A percentile compares a stretch with the other conserved stretches of the same genome.
Conservation (phyloP, 768 basidiomycete species). For the Collybiopsis luxurians region DNA sequence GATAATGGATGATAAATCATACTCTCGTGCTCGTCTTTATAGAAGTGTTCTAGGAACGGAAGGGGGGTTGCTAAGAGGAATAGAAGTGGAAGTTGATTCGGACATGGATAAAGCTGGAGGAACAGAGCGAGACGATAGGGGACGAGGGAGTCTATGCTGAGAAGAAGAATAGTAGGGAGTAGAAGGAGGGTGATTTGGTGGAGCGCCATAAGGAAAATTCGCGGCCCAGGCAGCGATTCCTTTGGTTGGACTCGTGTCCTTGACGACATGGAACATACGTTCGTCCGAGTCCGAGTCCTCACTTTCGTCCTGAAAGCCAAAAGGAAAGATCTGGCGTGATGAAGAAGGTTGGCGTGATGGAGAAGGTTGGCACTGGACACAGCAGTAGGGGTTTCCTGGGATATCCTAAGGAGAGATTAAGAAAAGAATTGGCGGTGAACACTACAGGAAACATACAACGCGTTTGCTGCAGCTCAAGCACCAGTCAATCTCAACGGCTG, state of each 20-base stretch:
- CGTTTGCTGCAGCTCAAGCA: not conserved
- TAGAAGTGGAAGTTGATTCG: not conserved
- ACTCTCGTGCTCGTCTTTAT: not conserved
- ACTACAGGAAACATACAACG: not conserved
- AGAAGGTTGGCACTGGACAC: not conserved
- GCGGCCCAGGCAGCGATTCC: slow-evolving; percentile 3
- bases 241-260: not conserved
- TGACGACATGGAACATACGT: not conserved
- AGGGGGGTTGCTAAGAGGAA: not conserved
- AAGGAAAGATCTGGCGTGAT: not conserved
- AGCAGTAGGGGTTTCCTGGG: not conserved
- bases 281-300: not conserved
- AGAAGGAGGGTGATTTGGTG: not conserved
- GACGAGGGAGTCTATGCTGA: not conserved
- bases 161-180: not conserved
- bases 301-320: not conserved
- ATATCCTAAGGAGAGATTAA: not conserved
- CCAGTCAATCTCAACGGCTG: slow-evolving; percentile 1
- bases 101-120: not conserved
- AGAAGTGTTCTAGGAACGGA: not conserved
- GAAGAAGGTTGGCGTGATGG: no score
- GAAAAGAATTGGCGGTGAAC: not conserved
- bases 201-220: not conserved
- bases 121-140: not conserved
- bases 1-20: not conserved